These are phyloP conservation scores for Cladosporium halotolerans DNA, from an alignment of 2,329 filamentous ascomycete genomes.

Conservation along the genomic window DNA sequence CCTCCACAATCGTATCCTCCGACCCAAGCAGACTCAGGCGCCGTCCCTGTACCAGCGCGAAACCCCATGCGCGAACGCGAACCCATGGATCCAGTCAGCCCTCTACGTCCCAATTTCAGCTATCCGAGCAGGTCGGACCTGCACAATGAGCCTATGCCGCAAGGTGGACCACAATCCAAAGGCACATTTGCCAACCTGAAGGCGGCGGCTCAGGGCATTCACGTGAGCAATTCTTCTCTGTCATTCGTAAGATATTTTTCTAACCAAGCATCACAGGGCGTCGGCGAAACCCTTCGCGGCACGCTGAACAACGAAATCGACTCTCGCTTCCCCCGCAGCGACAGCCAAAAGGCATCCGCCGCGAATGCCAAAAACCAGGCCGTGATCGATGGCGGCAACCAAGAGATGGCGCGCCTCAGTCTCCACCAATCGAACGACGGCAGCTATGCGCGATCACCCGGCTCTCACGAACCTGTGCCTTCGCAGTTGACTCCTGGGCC, in stretches of 20 bases:
- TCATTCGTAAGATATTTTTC: not conserved
- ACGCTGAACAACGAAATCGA: constrained; percentile 30
- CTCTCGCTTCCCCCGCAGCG: constrained; percentile 21
- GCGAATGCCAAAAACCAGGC: constrained; percentile 25
- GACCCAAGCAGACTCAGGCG: not conserved
- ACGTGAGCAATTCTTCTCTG: constrained; percentile 17
- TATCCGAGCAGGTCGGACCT: constrained; percentile 11
- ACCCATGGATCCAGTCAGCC: constrained; percentile 8
- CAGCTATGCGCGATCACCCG: not conserved
- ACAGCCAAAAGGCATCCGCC: constrained; percentile 24
- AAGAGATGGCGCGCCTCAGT: constrained; percentile 18
- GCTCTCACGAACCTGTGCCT: not conserved
- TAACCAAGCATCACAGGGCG: constrained; percentile 19
- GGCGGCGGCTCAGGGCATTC: constrained; percentile 26
- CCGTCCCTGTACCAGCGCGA: constrained; percentile 1
- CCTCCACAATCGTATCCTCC: constrained; percentile 1
- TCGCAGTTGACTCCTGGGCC: not conserved
- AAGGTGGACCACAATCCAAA: constrained; percentile 1
- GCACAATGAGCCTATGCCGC: constrained; percentile 5
- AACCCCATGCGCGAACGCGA: constrained; percentile 10
- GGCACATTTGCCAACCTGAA: constrained; percentile 22
- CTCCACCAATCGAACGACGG: not conserved
- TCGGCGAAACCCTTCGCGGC: constrained; percentile 29
- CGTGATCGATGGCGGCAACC: constrained; percentile 21
- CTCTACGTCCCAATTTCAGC: constrained; percentile 13